A percentile compares a stretch with the other conserved stretches of the same genome.
phyloP scores from a whole-genome alignment of 495 filamentous ascomycete species.

The Hypoxylon crocopeplum region DNA sequence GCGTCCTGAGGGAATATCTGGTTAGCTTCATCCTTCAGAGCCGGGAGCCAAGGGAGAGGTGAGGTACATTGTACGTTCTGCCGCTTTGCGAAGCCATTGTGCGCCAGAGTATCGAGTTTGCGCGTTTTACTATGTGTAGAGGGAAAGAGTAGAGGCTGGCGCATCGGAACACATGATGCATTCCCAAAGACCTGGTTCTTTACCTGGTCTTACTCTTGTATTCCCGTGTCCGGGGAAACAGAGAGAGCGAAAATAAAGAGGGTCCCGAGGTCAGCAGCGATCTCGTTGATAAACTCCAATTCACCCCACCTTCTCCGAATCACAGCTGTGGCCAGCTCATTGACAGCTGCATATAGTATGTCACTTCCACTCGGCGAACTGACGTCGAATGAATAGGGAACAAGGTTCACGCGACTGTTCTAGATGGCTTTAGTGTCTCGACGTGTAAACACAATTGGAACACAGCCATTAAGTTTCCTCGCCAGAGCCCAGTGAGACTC shows the following conservation, averaged over 20 bases:
- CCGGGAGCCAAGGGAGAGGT: slow-evolving; percentile 2
- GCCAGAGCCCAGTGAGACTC: too few relatives aligned
- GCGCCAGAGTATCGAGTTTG: slow-evolving; percentile 17
- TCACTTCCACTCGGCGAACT: too few relatives aligned
- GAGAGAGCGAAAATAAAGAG: slow-evolving; percentile 28
- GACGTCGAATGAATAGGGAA: too few relatives aligned
- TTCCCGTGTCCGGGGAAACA: slow-evolving; percentile 13
- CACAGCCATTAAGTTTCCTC: too few relatives aligned
- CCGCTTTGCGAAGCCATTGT: slow-evolving; percentile 37
- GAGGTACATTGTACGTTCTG: slow-evolving; percentile 38
- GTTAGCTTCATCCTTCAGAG: slow-evolving; percentile 17
- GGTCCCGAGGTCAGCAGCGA: slow-evolving; percentile 24
- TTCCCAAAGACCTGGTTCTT: slow-evolving; percentile 23
- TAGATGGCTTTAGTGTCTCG: too few relatives aligned
- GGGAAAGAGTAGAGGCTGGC: slow-evolving; percentile 6
- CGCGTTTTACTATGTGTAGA: slow-evolving; percentile 12
- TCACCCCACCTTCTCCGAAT: slow-evolving; percentile 23
- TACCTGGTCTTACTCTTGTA: not conserved
- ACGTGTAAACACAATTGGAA: too few relatives aligned
- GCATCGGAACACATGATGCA: slow-evolving; percentile 44
- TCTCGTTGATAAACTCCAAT: slow-evolving; percentile 17
- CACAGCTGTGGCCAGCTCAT: not conserved
- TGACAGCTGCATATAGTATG: too few relatives aligned
- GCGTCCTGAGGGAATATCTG: slow-evolving; percentile 66
- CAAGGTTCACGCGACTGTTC: too few relatives aligned